A percentile compares a stretch with the other conserved stretches of the same genome.
phyloP scores from a whole-genome alignment of 768 basidiomycete genomes.

The Lentinula edodes region DNA sequence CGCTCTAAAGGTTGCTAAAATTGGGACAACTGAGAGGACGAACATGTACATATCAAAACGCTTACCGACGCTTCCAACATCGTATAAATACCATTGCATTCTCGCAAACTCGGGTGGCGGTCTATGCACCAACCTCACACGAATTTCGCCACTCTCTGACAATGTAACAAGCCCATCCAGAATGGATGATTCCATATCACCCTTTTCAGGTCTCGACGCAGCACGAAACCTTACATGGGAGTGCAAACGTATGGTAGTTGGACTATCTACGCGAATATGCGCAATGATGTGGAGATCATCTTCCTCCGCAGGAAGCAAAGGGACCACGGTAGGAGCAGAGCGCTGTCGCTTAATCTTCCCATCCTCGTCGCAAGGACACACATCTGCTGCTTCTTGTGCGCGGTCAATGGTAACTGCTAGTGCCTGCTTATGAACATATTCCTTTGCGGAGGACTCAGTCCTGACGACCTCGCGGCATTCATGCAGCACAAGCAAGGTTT shows the following conservation, averaged over 20 bases:
- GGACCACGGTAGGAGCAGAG: slow-evolving; percentile 36
- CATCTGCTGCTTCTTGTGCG: slow-evolving; percentile 61
- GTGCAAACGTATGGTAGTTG: slow-evolving; percentile 47
- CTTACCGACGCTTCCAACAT: slow-evolving; percentile 55
- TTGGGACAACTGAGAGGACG: not conserved
- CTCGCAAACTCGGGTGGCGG: slow-evolving; percentile 53
- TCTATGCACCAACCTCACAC: slow-evolving; percentile 47
- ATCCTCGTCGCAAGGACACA: slow-evolving; percentile 62
- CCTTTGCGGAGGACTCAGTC: slow-evolving; percentile 17
- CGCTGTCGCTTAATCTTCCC: slow-evolving; percentile 45
- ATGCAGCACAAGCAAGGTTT: slow-evolving; percentile 54
- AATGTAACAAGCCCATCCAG: slow-evolving; percentile 58
- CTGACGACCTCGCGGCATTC: slow-evolving; percentile 32
- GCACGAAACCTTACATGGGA: slow-evolving; percentile 62
- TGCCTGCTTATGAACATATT: slow-evolving; percentile 52
- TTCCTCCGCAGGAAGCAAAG: slow-evolving; percentile 29
- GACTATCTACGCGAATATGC: slow-evolving; percentile 50
- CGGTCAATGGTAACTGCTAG: slow-evolving; percentile 57
- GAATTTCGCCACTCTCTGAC: slow-evolving; percentile 47
- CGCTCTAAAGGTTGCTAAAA: slow-evolving; percentile 52
- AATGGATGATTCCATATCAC: slow-evolving; percentile 37
- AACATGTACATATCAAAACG: not conserved
- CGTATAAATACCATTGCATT: slow-evolving; percentile 63
- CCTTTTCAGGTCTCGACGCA: slow-evolving; percentile 48
- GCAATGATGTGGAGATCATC: slow-evolving; percentile 39